phyloP scores from a whole-genome alignment of 805 yeast genomes.

The Komagataella kurtzmanii region DNA sequence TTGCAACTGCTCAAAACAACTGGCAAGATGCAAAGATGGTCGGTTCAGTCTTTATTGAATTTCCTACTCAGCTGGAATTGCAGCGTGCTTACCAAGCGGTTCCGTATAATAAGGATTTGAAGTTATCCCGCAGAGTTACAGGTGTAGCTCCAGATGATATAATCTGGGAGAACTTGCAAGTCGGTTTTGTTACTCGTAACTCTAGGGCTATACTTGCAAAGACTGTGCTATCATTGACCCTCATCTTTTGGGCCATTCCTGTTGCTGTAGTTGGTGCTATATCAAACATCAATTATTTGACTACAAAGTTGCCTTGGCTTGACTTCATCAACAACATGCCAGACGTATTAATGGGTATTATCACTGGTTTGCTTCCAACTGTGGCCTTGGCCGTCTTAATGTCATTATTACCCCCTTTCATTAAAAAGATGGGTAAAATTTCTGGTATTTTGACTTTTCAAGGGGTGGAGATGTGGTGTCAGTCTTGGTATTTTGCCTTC shows the following conservation, averaged over 20 bases:
- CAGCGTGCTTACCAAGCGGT: slow-evolving; percentile 83
- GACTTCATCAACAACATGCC: slow-evolving; percentile 71
- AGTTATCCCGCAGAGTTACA: slow-evolving; percentile 32
- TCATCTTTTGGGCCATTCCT: slow-evolving; percentile 92
- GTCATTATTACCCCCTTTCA: slow-evolving; percentile 77
- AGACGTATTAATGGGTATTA: slow-evolving; percentile 53
- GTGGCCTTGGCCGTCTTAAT: slow-evolving; percentile 69
- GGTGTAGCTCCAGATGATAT: slow-evolving; percentile 74
- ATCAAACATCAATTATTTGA: slow-evolving; percentile 72
- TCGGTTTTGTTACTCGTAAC: slow-evolving; percentile 42
- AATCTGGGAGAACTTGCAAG: slow-evolving; percentile 65
- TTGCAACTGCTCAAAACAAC: slow-evolving; percentile 40
- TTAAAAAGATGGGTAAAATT: slow-evolving; percentile 61
- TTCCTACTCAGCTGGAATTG: slow-evolving; percentile 74
- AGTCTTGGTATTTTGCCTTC: slow-evolving; percentile 74
- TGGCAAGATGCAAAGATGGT: slow-evolving; percentile 36
- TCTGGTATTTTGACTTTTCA: slow-evolving; percentile 65
- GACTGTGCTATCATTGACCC: slow-evolving; percentile 48
- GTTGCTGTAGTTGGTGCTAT: slow-evolving; percentile 95
- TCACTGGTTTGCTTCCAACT: slow-evolving; percentile 82
- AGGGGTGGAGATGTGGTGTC: slow-evolving; percentile 69
- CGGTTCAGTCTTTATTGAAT: slow-evolving; percentile 70
- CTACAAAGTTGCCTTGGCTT: slow-evolving; percentile 59
- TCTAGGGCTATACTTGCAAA: slow-evolving; percentile 45
- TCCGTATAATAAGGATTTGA: slow-evolving; percentile 35